These are phyloP conservation scores for Apodospora peruviana DNA, from an alignment of 495 filamentous ascomycete genomes.

Conservation along the genomic window DNA sequence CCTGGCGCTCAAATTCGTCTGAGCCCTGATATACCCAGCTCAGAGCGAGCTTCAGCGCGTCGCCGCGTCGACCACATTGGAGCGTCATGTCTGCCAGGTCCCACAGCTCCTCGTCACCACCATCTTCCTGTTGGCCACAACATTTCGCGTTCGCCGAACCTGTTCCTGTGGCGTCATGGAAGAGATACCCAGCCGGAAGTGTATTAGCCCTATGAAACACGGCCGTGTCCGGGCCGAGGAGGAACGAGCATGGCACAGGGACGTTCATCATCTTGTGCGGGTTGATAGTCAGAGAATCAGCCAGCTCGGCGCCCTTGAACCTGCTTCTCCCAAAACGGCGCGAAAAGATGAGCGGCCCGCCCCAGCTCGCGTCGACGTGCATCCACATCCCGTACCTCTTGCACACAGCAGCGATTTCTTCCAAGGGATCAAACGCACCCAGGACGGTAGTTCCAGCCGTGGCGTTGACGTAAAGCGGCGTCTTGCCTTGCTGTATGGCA, in stretches of 20 bases:
- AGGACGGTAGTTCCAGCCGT: slow-evolving; percentile 92
- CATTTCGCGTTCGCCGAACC: slow-evolving; percentile 10
- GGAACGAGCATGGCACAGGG: slow-evolving; percentile 83
- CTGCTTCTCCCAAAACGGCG: slow-evolving; percentile 53
- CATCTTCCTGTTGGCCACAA: no score
- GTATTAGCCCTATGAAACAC: slow-evolving; percentile 78
- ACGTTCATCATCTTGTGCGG: slow-evolving; percentile 96
- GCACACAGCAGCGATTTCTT: slow-evolving; percentile 66
- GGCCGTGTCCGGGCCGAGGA: slow-evolving; percentile 68
- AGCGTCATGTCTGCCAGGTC: slow-evolving; percentile 91
- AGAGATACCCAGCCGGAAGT: slow-evolving; percentile 81
- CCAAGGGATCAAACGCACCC: slow-evolving; percentile 82
- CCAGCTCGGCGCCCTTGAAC: slow-evolving; percentile 63
- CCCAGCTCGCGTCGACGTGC: slow-evolving; percentile 89
- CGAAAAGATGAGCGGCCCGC: slow-evolving; percentile 78
- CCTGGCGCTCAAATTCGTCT: slow-evolving; percentile 48
- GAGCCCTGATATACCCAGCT: slow-evolving; percentile 83
- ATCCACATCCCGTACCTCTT: slow-evolving; percentile 71
- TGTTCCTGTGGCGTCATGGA: slow-evolving; percentile 51
- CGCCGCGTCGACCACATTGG: slow-evolving; percentile 83
- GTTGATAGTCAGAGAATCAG: slow-evolving; percentile 77
- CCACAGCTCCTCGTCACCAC: slow-evolving; percentile 53
- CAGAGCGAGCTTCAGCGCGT: slow-evolving; percentile 82
- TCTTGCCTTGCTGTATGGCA: slow-evolving; percentile 57
- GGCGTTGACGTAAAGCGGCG: slow-evolving; percentile 91